Base-by-base conservation (phyloP, 331 rosid genomes). In the Malus hybrid region DNA sequence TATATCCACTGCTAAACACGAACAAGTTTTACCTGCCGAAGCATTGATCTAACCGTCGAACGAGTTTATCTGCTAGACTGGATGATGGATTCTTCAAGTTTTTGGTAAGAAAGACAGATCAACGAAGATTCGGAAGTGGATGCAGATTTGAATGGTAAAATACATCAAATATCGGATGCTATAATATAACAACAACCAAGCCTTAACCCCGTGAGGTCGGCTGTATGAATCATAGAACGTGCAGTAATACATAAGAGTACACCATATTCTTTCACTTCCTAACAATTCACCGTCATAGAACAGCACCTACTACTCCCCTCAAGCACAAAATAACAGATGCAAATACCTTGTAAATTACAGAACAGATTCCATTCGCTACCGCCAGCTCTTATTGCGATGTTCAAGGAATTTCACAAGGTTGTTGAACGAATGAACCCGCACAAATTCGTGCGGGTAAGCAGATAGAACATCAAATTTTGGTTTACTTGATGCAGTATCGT, bases 301-400 rank as follows among this genome's bases (percentile, higher is more conserved):
- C 62, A 39, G 4, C 29, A 24, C 5, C 68, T 61, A 66, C 8
- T 24, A 74, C 30, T 68, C 32, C 68, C 76, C 74, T 75, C 16
- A 50, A 48, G 50, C 68, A 73, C 75, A 65, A 63, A 63, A 66
- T 22, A 78, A 82, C 70, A 80, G 83, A 58, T 34, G 73, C 57
- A 33, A 77, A 63, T 60, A 77, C 42, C 82, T 66, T 78, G 24
- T 39, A 56, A 79, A 61, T 58, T 68, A 77, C 72, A 74, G 46
- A 72, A 74, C 76, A 65, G 34, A 56, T 36, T 74, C 71, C 70
- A 29, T 81, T 83, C 76, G 75, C 63, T 58, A 58, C 78, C 79
- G 72, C 83, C 74, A 63, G 82, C 83, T 60, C 80, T 85, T 84
- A 80, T 81, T 87, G 82, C 70, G 78, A 79, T 69, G 77, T 70